These are phyloP conservation scores for Aphanomyces euteiches DNA, from an alignment of 352 stramenopile species.

Conservation along the genomic window DNA sequence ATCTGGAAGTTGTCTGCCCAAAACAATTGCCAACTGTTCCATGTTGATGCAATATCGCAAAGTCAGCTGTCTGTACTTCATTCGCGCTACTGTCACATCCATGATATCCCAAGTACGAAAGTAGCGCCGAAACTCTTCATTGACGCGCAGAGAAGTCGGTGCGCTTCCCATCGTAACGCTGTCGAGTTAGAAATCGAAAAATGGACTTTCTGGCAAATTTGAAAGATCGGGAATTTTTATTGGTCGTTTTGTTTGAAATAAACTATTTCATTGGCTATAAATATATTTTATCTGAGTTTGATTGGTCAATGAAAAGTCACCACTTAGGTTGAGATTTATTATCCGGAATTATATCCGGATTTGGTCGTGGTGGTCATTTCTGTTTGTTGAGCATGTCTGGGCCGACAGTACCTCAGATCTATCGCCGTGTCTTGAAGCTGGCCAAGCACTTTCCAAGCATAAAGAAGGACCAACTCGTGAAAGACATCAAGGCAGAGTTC, in stretches of 20 bases:
- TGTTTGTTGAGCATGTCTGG: not conserved
- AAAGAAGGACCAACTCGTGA: conserved; percentile 75
- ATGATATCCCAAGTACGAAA: conserved; percentile 18
- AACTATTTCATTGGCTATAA: not conserved
- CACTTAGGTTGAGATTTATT: no score
- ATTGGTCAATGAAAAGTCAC: conserved; percentile 4
- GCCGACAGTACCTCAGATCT: conserved; percentile 58
- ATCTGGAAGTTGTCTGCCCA: conserved; percentile 33
- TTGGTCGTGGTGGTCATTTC: not conserved
- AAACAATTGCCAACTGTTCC: conserved; percentile 45
- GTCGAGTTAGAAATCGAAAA: not conserved
- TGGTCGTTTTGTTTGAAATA: not conserved
- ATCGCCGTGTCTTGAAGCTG: conserved; percentile 79
- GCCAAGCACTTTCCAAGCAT: conserved; percentile 78
- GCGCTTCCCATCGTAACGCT: not conserved
- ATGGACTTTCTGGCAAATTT: not conserved
- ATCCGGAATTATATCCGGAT: not conserved
- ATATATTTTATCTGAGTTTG: not conserved
- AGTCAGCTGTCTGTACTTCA: conserved; percentile 50
- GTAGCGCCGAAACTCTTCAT: conserved; percentile 3
- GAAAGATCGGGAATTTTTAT: conserved; percentile 1
- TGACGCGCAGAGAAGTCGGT: conserved; percentile 15
- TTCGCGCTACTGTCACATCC: conserved; percentile 3
- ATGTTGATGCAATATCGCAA: conserved; percentile 55
- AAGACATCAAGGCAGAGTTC: conserved; percentile 83